Evolutionary conservation across 331 rosid genomes (phyloP).

Genomic region (Phaseolus coccineus): DNA sequence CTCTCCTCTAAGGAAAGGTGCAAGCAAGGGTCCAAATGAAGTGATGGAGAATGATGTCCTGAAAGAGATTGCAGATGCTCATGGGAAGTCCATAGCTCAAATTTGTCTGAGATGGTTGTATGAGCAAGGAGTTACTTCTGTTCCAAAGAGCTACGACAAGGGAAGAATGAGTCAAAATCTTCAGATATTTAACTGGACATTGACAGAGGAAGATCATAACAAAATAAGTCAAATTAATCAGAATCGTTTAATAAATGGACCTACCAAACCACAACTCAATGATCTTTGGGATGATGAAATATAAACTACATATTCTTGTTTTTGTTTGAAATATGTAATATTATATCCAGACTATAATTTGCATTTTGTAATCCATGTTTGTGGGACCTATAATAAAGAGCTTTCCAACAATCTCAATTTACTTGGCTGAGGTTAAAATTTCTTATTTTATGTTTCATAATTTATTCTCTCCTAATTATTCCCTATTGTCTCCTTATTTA

Average conservation of each 20-base stretch:
- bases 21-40: constrained; percentile 47
- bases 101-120: constrained; percentile 51
- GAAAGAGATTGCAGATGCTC: constrained; percentile 51
- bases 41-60: constrained; percentile 55
- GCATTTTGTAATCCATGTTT: not conserved
- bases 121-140: constrained; percentile 53
- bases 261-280: constrained; percentile 51
- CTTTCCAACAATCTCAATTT: no score
- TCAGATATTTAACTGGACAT: constrained; percentile 41
- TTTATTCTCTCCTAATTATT: no score
- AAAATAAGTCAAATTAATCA: constrained; percentile 45
- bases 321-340: no score
- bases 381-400: no score
- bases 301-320: not conserved
- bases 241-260: constrained; percentile 52
- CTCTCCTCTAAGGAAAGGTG: constrained; percentile 55
- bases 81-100: constrained; percentile 49
- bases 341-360: no score
- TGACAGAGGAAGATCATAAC: constrained; percentile 44
- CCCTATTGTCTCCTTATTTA: no score
- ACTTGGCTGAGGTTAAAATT: no score
- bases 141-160: constrained; percentile 53
- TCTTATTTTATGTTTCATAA: no score
- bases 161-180: constrained; percentile 52
- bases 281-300: constrained; percentile 50